These are phyloP conservation scores for Neotropicomus parvogracilis DNA, from an alignment of 1,284 basidiomycete species.

Conservation along the genomic window DNA sequence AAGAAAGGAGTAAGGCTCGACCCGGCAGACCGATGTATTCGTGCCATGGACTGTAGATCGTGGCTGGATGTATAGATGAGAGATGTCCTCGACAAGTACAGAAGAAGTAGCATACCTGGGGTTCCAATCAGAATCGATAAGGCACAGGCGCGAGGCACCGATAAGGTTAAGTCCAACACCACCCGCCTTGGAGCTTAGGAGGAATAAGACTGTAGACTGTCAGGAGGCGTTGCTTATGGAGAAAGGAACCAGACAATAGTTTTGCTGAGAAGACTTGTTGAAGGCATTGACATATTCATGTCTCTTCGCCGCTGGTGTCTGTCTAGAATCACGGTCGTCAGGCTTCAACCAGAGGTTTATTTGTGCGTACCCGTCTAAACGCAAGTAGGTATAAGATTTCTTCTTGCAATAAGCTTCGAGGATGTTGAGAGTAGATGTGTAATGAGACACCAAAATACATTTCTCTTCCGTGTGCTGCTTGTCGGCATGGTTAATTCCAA, in stretches of 20 bases:
- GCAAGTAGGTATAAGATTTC: constrained; percentile 73
- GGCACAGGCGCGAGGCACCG: constrained; percentile 80
- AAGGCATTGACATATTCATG: constrained; percentile 82
- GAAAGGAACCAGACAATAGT: constrained; percentile 53
- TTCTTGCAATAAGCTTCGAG: constrained; percentile 83
- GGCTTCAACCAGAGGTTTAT: not conserved
- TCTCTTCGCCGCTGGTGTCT: constrained; percentile 75
- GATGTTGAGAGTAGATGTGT: constrained; percentile 88
- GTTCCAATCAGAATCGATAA: constrained; percentile 96
- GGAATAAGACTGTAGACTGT: constrained; percentile 73
- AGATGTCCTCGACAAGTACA: not conserved
- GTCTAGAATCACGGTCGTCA: constrained; percentile 41
- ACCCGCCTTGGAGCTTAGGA: constrained; percentile 93
- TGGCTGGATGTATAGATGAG: constrained; percentile 45
- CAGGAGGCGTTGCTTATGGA: constrained; percentile 3
- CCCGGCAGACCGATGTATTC: constrained; percentile 77
- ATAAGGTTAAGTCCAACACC: constrained; percentile 94
- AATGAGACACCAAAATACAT: constrained; percentile 88
- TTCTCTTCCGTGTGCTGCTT: constrained; percentile 80
- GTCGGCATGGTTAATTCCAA: constrained; percentile 9
- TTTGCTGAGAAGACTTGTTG: constrained; percentile 69
- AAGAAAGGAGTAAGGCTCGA: not conserved
- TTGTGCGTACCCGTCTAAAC: constrained; percentile 78
- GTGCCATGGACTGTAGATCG: constrained; percentile 96
- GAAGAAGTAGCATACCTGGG: constrained; percentile 55